A percentile compares a stretch with the other conserved stretches of the same genome.
These are phyloP conservation scores for Musa acuminata DNA, from an alignment of 176 grass and related monocot species.

Conservation along the genomic window DNA sequence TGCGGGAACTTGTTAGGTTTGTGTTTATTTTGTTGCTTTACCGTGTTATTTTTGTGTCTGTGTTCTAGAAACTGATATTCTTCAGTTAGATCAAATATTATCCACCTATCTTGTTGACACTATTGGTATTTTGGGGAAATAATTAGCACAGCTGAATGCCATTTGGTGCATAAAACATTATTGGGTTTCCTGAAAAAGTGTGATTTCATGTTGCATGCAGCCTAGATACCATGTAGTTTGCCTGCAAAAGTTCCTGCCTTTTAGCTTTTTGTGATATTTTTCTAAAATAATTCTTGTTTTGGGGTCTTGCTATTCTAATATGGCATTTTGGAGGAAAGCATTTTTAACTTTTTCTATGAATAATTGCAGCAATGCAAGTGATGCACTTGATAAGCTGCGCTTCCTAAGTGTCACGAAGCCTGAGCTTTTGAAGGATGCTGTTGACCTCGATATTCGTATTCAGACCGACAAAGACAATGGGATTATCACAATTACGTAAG, in stretches of 20 bases:
- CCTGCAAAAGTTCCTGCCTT: no score
- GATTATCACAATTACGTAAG: slow-evolving; percentile 83
- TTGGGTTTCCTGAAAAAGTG: no score
- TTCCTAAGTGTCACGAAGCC: slow-evolving; percentile 89
- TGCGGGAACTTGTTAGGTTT: slow-evolving; percentile 84
- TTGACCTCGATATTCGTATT: slow-evolving; percentile 79
- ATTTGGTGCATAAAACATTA: no score
- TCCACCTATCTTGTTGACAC: not conserved
- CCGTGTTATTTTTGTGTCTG: not conserved
- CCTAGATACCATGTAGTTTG: no score
- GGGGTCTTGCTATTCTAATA: not conserved
- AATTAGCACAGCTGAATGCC: no score
- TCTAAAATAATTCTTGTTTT: no score
- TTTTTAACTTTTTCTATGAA: slow-evolving; percentile 3
- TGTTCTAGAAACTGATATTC: no score
- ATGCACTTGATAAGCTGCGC: slow-evolving; percentile 93
- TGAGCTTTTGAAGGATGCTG: slow-evolving; percentile 76
- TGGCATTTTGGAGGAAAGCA: not conserved
- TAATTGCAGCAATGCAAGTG: slow-evolving; percentile 73
- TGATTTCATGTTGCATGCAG: no score
- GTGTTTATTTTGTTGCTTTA: slow-evolving; percentile 7
- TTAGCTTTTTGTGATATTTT: no score
- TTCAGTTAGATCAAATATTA: not conserved
- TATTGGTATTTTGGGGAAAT: not conserved
- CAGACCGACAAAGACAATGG: slow-evolving; percentile 86